Base-by-base conservation (phyloP, 495 filamentous ascomycete genomes). In the Annulohypoxylon moriforme region DNA sequence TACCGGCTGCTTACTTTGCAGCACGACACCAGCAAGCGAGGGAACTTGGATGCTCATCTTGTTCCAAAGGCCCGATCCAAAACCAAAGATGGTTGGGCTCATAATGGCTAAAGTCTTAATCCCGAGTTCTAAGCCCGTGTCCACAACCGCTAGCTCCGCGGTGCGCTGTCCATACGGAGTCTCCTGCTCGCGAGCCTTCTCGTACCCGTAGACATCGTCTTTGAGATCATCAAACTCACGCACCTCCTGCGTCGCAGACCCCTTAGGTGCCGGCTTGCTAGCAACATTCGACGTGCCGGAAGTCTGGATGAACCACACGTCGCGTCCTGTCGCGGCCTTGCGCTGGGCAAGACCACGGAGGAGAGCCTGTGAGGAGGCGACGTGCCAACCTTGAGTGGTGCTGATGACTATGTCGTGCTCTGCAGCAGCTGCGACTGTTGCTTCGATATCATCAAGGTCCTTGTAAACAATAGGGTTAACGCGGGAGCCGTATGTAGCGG, bases 231-330 rank as follows among this genome's bases (percentile, higher is more conserved):
- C 77, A 67, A 85, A 85, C 27, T 76, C 71, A 34, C 72, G 76
- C 1, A 27, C 38, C 50, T 83, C 76, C n/a, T 36, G 65, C 52
- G 47, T 78, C 81, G 1, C 8, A n/a, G n/a, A n/a, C n/a, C n/a
- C 33, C 14, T 65, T 64, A 1, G 81, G 75, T 33, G 85, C 74
- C 9, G 84, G 84, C 27, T 76, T 77, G 71, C 86, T 83, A 25
- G 71, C 78, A 1, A 88, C 24, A 70, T 84, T 85, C 5, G 84
- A 86, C 0, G 81, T 83, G n/a, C 85, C 84, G 5, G 83, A 82
- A n/a, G 81, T 85, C 59, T 85, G 79, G 16, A 85, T 75, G 14
- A 76, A 68, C 73, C 73, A 77, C 5, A 78, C 73, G 14, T 75
- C 64, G 36, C 64, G 59, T 4, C 75, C 74, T 0, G 77, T 79